Percentiles rank a stretch among this genome's conserved stretches.
phyloP scores from a whole-genome alignment of 2,329 filamentous ascomycete genomes.

The Monilinia vaccinii-corymbosi region DNA sequence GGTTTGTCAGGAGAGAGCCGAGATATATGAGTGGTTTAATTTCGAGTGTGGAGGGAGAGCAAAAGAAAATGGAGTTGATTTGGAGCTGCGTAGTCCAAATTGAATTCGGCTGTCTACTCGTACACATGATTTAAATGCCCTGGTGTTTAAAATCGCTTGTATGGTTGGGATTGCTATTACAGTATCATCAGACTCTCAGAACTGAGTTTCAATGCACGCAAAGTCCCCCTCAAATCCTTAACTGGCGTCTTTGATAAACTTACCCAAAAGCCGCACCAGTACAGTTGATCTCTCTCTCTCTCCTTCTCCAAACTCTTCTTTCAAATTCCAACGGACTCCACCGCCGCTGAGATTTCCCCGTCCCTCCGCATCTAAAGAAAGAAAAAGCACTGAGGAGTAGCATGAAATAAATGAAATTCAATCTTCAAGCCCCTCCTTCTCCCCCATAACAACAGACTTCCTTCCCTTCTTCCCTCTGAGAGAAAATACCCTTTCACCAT shows the following conservation, averaged over 20 bases:
- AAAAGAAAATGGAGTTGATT: slow-evolving; percentile 36
- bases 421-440: slow-evolving; percentile 25
- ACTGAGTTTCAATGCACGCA: background rate
- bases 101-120: too few relatives aligned
- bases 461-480: background rate
- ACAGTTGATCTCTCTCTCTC: background rate
- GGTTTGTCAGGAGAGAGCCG: slow-evolving; percentile 33
- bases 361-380: too few relatives aligned
- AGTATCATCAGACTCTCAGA: background rate
- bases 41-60: slow-evolving; percentile 40
- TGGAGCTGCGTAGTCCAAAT: slow-evolving; percentile 12
- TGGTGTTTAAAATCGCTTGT: too few relatives aligned
- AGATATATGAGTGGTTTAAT: slow-evolving; percentile 50
- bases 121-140: background rate
- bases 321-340: background rate
- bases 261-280: background rate
- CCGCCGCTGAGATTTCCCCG: slow-evolving; percentile 9
- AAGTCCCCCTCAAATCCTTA: background rate
- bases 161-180: background rate
- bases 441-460: slow-evolving; percentile 29
- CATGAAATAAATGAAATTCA: slow-evolving; percentile 24
- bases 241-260: background rate
- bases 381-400: too few relatives aligned
- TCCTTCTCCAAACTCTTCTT: background rate
- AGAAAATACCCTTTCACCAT: too few relatives aligned